Base-by-base conservation (phyloP, 202 grass and related monocot genomes). In the Zoysia matrella region DNA sequence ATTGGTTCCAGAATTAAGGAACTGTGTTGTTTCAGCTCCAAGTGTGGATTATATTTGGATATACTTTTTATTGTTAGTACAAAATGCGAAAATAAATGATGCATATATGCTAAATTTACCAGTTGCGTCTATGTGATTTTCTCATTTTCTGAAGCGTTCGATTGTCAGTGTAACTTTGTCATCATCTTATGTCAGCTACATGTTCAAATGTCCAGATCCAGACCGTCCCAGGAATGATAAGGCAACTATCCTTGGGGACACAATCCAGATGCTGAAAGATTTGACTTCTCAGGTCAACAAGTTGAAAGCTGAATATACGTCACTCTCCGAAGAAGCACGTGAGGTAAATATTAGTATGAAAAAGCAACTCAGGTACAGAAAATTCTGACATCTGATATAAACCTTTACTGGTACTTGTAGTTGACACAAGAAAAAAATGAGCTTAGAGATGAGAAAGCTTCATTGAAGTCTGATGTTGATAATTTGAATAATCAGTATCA, bases 191-290 rank as follows among this genome's bases (percentile, higher is more conserved):
- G 49, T 74, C 41, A 68, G 50, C 51, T 74, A 60, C 51, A 64
- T 72, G 55, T 69, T 64, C 52, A 60, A 88, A 66, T 87, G 69
- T 89, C 64, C 75, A 97, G 94, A 97, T 79, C 90, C 90, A 63
- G 92, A 94, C 62, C 72, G 88, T 46, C 90, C 92, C 42, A 94
- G 93, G 87, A 94, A 94, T n/a, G 92, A 92, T 62, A 97, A 97
- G 72, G 90, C 86, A 72, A 94, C 88, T 64, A 91, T 97, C 60
- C 83, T 97, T 83, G 69, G 81, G 77, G 88, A 97, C 83, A 73
- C 94, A 58, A 79, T 94, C 70, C 94, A 94, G 76, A 80, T 94
- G 77, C 83, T 97, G 47, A 94, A 92, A 79, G 90, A 97, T 79
- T 94, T 97, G 71, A 86, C 85, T 80, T 71, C 86, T 78, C 85